These are phyloP conservation scores for Bryoglossum gracile DNA, from an alignment of 495 filamentous ascomycete species.

Conservation along the genomic window DNA sequence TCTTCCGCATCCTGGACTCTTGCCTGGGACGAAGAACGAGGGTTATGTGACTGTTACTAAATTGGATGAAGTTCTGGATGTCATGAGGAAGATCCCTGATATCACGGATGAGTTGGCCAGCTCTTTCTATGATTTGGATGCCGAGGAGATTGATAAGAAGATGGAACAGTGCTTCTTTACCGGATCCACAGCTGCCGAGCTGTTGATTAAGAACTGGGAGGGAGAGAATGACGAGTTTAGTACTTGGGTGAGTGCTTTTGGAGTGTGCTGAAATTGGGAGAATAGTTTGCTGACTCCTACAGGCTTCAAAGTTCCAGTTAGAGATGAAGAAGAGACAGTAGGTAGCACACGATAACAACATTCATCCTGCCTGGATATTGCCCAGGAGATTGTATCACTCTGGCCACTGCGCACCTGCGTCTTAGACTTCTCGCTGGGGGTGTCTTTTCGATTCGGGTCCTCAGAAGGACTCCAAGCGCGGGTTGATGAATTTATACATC, in stretches of 20 bases:
- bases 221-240: constrained; percentile 26
- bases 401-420: too few species aligned
- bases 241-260: constrained; percentile 21
- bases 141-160: constrained; percentile 18
- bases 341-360: too few species aligned
- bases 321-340: constrained; percentile 20
- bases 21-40: constrained; percentile 1
- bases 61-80: constrained; percentile 33
- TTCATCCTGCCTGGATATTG: too few species aligned
- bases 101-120: constrained; percentile 39
- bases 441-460: too few species aligned
- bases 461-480: too few species aligned
- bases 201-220: constrained; percentile 23
- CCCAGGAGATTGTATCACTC: too few species aligned
- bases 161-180: constrained; percentile 26
- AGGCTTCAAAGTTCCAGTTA: constrained; percentile 22
- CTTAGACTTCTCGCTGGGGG: too few species aligned
- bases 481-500: too few species aligned
- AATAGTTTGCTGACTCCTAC: too few species aligned
- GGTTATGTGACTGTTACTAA: constrained; percentile 6
- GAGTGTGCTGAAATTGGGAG: not conserved
- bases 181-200: constrained; percentile 15
- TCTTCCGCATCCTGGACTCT: constrained; percentile 24
- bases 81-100: constrained; percentile 36
- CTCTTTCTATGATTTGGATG: constrained; percentile 36